Conservation (phyloP, 805 yeast genomes). For the Candida stauntonica region DNA sequence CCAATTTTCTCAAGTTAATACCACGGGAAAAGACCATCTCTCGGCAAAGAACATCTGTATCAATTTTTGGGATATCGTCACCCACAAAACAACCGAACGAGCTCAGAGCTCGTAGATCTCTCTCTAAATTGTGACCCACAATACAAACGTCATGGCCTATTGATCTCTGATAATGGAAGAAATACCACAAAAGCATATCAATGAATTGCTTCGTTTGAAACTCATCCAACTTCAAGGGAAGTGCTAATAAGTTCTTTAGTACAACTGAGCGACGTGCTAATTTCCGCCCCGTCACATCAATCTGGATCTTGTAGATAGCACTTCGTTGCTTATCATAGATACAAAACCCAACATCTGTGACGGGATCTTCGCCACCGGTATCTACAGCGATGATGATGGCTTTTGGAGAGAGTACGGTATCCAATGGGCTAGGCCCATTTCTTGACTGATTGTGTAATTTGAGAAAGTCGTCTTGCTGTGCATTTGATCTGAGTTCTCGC, state of each 20-base stretch:
- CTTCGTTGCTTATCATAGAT: constrained; percentile 10
- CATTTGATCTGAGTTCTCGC: constrained; percentile 1
- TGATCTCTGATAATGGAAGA: not conserved
- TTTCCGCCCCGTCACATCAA: constrained; percentile 9
- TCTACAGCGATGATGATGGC: constrained; percentile 12
- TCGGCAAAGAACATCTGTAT: constrained; percentile 8
- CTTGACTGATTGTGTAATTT: not conserved
- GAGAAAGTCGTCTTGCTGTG: constrained; percentile 6
- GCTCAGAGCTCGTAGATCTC: constrained; percentile 8
- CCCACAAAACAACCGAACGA: constrained; percentile 3
- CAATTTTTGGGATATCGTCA: constrained; percentile 3
- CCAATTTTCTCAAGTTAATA: constrained; percentile 7
- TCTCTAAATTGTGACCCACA: constrained; percentile 15
- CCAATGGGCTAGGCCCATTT: not conserved
- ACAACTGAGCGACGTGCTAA: constrained; percentile 1
- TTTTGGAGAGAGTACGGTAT: constrained; percentile 4
- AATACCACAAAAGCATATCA: constrained; percentile 2
- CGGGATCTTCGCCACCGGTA: constrained; percentile 11
- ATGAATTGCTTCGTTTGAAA: constrained; percentile 1
- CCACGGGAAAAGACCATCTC: not conserved
- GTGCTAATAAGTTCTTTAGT: constrained; percentile 5
- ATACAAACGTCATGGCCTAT: constrained; percentile 8
- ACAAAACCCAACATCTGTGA: constrained; percentile 14
- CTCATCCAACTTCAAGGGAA: constrained; percentile 4
- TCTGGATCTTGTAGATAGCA: constrained; percentile 14